phyloP scores from a whole-genome alignment of 176 grass and related monocot genomes.

The Bolboschoenus planiculmis region DNA sequence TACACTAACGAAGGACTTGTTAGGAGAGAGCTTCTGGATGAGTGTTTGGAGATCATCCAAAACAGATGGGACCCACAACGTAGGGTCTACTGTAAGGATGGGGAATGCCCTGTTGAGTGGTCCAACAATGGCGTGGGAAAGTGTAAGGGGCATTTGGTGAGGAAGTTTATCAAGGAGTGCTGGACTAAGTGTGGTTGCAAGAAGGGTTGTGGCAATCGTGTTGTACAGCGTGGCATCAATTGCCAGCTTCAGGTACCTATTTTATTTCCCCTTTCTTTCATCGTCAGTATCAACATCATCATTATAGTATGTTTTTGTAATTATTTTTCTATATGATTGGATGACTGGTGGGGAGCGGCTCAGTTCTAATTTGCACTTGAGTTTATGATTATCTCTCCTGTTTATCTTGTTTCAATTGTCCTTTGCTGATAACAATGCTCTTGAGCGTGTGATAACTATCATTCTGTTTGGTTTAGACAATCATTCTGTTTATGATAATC shows the following conservation, averaged over 20 bases:
- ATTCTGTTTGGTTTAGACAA: no score
- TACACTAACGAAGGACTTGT: constrained; percentile 60
- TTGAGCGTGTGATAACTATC: background rate
- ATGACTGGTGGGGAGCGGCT: background rate
- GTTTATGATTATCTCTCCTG: background rate
- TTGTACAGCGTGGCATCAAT: constrained; percentile 55
- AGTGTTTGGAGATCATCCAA: constrained; percentile 35
- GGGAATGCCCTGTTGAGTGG: constrained; percentile 48
- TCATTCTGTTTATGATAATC: no score
- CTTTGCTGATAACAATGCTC: background rate
- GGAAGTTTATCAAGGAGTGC: constrained; percentile 84
- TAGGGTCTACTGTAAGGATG: constrained; percentile 41
- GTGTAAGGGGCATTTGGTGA: constrained; percentile 66
- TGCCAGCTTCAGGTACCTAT: constrained; percentile 47
- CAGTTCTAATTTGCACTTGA: background rate
- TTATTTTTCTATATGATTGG: background rate
- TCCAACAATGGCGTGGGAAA: constrained; percentile 29
- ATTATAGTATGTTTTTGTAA: background rate
- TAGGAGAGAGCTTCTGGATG: constrained; percentile 52
- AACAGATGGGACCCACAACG: constrained; percentile 37
- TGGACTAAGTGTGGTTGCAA: constrained; percentile 80
- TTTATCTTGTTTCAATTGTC: background rate
- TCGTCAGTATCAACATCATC: background rate
- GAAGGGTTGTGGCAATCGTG: constrained; percentile 67
- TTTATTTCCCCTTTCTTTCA: background rate